A percentile compares a stretch with the other conserved stretches of the same genome.
phyloP scores from a whole-genome alignment of 352 stramenopile genomes.

The Halophytophthora batemanensis region DNA sequence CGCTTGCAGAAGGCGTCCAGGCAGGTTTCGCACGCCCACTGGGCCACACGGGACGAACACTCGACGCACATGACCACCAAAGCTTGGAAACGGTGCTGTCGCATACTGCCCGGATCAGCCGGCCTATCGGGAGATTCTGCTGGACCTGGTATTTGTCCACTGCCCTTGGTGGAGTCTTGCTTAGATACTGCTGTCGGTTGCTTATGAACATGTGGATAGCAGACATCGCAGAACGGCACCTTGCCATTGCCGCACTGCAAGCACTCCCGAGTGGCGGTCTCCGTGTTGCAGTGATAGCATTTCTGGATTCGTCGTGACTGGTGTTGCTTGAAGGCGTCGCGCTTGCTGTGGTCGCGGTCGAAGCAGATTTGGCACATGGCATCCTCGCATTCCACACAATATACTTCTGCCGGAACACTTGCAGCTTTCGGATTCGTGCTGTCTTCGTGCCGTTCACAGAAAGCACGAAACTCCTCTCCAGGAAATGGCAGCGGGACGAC shows the following conservation, averaged over 20 bases:
- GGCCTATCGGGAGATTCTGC: not conserved
- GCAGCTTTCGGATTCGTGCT: constrained; percentile 14
- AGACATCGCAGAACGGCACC: constrained; percentile 65
- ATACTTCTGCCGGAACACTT: constrained; percentile 40
- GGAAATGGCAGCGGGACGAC: constrained; percentile 64
- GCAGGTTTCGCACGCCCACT: constrained; percentile 66
- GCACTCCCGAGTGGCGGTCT: constrained; percentile 68
- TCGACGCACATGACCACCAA: constrained; percentile 70
- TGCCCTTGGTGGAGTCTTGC: not conserved
- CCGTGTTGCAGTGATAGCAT: constrained; percentile 45
- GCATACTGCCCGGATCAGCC: constrained; percentile 1
- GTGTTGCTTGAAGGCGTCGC: constrained; percentile 45
- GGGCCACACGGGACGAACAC: constrained; percentile 48
- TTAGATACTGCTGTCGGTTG: not conserved
- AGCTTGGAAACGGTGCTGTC: constrained; percentile 34
- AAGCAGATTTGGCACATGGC: constrained; percentile 65
- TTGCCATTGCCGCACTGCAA: constrained; percentile 60
- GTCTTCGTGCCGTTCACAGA: constrained; percentile 68
- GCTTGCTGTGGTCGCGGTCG: constrained; percentile 51
- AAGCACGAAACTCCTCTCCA: constrained; percentile 61
- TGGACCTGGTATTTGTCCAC: not conserved
- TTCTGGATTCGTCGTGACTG: constrained; percentile 29
- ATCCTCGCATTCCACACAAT: constrained; percentile 74
- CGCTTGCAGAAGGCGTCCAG: constrained; percentile 69
- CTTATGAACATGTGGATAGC: constrained; percentile 54